Conservation (phyloP, 1,284 basidiomycete genomes). For the Ganoderma lingzhi region DNA sequence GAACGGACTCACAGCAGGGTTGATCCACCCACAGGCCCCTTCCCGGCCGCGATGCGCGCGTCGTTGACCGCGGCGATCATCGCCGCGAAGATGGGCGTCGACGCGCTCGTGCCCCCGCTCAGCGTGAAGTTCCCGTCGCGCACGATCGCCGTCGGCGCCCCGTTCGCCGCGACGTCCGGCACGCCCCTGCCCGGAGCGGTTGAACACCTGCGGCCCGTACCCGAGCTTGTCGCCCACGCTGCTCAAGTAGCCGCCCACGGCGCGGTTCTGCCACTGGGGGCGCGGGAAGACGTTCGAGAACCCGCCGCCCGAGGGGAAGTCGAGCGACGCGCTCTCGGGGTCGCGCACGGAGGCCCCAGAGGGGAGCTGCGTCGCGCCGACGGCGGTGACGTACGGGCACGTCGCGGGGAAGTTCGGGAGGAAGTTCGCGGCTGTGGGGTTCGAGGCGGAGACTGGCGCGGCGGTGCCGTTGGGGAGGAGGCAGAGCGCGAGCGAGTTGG, state of each 20-base stretch:
- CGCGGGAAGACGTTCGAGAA: constrained; percentile 33
- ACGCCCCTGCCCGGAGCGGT: constrained; percentile 32
- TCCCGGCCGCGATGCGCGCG: constrained; percentile 52
- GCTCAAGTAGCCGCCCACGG: constrained; percentile 25
- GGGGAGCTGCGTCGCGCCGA: constrained; percentile 35
- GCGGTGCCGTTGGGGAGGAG: constrained; percentile 35
- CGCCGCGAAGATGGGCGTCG: constrained; percentile 47
- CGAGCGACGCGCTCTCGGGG: constrained; percentile 29
- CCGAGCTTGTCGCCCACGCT: constrained; percentile 17
- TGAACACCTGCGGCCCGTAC: constrained; percentile 26
- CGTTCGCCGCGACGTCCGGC: constrained; percentile 34
- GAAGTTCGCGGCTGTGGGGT: constrained; percentile 31
- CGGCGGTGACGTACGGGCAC: constrained; percentile 36
- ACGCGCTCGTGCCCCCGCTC: constrained; percentile 31
- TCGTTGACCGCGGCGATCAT: constrained; percentile 71
- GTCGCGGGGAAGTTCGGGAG: constrained; percentile 35
- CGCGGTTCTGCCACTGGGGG: constrained; percentile 29
- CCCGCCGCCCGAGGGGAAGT: constrained; percentile 32
- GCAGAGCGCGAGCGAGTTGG: constrained; percentile 50
- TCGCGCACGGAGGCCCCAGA: constrained; percentile 19
- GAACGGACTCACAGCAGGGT: constrained; percentile 45
- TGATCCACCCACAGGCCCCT: constrained; percentile 60
- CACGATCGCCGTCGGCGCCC: constrained; percentile 49
- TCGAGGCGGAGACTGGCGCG: constrained; percentile 38
- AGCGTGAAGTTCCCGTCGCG: constrained; percentile 38